Evolutionary conservation across 495 filamentous ascomycete genomes (phyloP), one percentile per base, ranked within the genome.

Genomic region (Lasiosphaeria hispida): DNA sequence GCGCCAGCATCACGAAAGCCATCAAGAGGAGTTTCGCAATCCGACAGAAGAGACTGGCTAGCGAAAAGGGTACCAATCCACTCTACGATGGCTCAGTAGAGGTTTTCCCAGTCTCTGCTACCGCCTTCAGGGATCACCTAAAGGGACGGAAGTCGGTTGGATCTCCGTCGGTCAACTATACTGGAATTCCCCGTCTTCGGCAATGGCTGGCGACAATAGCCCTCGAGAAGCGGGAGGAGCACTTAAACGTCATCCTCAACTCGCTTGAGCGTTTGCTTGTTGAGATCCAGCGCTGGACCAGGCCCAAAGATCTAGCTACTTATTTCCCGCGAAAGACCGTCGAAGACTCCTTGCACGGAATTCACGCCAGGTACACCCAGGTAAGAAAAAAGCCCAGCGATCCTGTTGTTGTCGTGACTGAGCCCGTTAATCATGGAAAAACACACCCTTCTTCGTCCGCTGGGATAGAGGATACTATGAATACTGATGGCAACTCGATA

Each of bases 121-220:
- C 9, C 0, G 66, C 63, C 0, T 69, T 62, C 35, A 44, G 63
- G n/a, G 55, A 63, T 4, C 49, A 48, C 13, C 34, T 60, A 4
- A 53, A 53, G 39, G n/a, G n/a, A n/a, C n/a, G n/a, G 0, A 44
- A 48, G 8, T 48, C 35, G 4, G 13, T 47, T 10, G 67, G 65
- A 0, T 70, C 68, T 7, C 65, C 67, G 0, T 57, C 57, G 8
- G 42, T 44, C 35, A 8, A 34, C 14, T 63, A 66, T 7, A 66
- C 63, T 2, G 67, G 65, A 2, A 52, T 68, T 14, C 63, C 65
- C 8, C 19, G 45, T 8, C 63, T 70, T 9, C 48, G 59, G 1
- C 42, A 55, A 14, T 70, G 65, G 65, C 17, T 68, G 43, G 34
- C 2, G 43, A 54, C n/a, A 44, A 44, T 57, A 11, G 59, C 63